Evolutionary conservation across 2,329 filamentous ascomycete species (phyloP), one percentile per base, ranked within the genome.

Genomic region (Penicillium sp.): DNA sequence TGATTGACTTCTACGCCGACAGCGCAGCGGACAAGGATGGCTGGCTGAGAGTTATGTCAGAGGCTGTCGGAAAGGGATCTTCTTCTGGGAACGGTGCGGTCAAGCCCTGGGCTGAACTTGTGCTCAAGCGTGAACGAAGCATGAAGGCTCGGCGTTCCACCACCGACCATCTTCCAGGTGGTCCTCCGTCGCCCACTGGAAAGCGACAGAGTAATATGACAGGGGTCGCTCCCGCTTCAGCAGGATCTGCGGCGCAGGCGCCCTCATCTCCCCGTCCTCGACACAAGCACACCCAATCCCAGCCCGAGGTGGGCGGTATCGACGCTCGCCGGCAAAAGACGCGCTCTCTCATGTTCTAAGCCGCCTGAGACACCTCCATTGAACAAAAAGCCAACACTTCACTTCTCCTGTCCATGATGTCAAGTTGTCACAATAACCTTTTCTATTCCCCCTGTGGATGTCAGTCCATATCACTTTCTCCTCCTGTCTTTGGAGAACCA

Each of bases 1-100:
- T 96, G 58, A 99, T 99, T 69, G 93, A 97, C 78, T 97, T 97
- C 71, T 97, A 99, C 69, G 94, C 93, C 67, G 93, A 97, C 73
- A 92, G 85, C 29, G 83, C 86, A 1, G 84, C 84, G 36, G 88
- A 94, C 68, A 99, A 97, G 76, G 90, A 96, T 42, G 88, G 85
- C 49, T 99, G 94, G 94, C 94, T 99, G 88, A 86, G 85, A 70
- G 88, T 90, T 13, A 83, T 99, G 21, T 81, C 81, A 3, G 91
- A 97, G 51, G 79, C 79, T 12, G 79, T 86, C 2, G 84, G 84
- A 57, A 85, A 84, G 60, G 78, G 81, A 38, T 70, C 70, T 33
- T 65, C 71, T 12, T 65, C 71, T 7, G 68, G 72, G 12, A 71
- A 70, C 29, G 74, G 75, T 34, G 68, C 74, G 42, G 68, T 73